phyloP scores from a whole-genome alignment of 2,329 filamentous ascomycete species.

The Exophiala oligosperma region DNA sequence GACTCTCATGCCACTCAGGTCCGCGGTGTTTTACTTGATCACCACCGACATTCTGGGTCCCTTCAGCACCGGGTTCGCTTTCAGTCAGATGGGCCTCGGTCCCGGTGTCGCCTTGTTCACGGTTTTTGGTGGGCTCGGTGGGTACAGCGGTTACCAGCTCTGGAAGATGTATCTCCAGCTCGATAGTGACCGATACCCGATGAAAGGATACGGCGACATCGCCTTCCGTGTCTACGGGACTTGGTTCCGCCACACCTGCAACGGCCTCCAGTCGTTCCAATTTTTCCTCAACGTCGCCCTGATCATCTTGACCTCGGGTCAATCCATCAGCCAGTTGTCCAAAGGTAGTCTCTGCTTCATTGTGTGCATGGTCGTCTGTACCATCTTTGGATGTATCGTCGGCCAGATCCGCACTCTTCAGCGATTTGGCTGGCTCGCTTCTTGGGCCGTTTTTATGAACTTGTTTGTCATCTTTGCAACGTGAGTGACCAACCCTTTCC shows the following conservation, averaged over 20 bases:
- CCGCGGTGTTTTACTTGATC: conserved; percentile 37
- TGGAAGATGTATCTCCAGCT: conserved; percentile 44
- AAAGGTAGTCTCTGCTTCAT: conserved; percentile 54
- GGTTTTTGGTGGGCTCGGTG: conserved; percentile 32
- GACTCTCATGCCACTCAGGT: conserved; percentile 4
- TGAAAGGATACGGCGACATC: conserved; percentile 43
- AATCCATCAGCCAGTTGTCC: conserved; percentile 56
- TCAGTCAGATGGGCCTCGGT: conserved; percentile 22
- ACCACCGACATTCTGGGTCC: conserved; percentile 42
- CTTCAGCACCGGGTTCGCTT: conserved; percentile 29
- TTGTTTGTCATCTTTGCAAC: conserved; percentile 56
- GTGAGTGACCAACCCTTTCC: neutral
- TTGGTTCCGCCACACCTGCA: conserved; percentile 39
- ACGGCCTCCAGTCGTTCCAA: conserved; percentile 42
- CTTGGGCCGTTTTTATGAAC: conserved; percentile 58
- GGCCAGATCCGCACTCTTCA: conserved; percentile 59
- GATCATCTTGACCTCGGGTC: conserved; percentile 55
- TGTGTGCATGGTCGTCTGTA: conserved; percentile 53
- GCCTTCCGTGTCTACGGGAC: conserved; percentile 42
- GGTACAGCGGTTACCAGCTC: conserved; percentile 39
- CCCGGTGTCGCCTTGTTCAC: conserved; percentile 31
- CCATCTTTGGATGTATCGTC: conserved; percentile 52
- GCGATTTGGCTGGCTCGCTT: conserved; percentile 57
- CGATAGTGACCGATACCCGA: conserved; percentile 42
- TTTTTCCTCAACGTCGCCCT: conserved; percentile 54